Evolutionary conservation across 2,329 filamentous ascomycete genomes (phyloP).

Genomic region (Aspergillus novofumigatus): DNA sequence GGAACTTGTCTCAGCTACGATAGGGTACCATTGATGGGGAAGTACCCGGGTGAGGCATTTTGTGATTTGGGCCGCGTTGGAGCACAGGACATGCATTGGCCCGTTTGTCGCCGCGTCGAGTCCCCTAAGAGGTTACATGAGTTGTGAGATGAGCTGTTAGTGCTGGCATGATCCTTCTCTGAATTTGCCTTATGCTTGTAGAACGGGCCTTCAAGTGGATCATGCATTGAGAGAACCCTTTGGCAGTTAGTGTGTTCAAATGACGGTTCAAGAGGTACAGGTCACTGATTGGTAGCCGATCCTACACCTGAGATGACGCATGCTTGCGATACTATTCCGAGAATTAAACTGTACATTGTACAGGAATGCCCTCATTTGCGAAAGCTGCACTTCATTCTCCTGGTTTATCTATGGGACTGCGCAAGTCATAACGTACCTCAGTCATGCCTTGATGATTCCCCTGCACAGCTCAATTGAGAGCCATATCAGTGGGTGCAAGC

Average conservation of each 20-base stretch:
- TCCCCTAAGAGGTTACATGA: background rate
- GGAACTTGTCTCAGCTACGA: background rate
- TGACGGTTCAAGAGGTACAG: background rate
- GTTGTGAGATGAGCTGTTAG: background rate
- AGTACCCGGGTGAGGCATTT: background rate
- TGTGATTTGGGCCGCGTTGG: background rate
- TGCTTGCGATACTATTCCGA: background rate
- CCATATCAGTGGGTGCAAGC: background rate
- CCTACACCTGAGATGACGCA: background rate
- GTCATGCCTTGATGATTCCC: background rate
- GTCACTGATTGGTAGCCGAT: background rate
- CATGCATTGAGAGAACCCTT: background rate
- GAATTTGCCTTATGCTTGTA: background rate
- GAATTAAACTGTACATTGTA: background rate
- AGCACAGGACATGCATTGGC: background rate
- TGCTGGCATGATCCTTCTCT: background rate
- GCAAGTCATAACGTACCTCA: background rate
- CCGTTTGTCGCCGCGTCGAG: background rate
- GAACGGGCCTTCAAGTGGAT: background rate
- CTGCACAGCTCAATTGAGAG: background rate
- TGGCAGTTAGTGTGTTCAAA: background rate
- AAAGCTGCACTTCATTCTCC: background rate
- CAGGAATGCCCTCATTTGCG: background rate
- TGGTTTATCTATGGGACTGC: background rate
- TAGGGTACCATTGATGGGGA: background rate